phyloP scores from a whole-genome alignment of 2,329 filamentous ascomycete genomes.

The Alternaria gaisen region DNA sequence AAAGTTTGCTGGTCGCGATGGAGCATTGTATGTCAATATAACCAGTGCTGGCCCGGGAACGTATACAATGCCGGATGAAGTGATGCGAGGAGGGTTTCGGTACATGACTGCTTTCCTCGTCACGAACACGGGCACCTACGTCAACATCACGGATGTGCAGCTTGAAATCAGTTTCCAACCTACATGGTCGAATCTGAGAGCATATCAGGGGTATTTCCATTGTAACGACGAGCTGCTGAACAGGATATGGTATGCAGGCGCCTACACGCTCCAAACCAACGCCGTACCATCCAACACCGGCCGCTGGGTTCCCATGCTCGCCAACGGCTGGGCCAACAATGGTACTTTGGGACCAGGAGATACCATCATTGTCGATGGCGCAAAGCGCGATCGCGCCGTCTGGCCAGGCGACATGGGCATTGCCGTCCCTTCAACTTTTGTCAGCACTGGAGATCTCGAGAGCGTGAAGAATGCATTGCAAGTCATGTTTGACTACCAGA shows the following conservation, averaged over 20 bases:
- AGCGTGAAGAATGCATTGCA: slow-evolving; percentile 26
- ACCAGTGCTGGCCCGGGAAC: slow-evolving; percentile 43
- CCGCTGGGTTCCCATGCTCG: slow-evolving; percentile 33
- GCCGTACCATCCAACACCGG: slow-evolving; percentile 47
- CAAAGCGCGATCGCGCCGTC: slow-evolving; percentile 51
- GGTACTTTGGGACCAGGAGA: slow-evolving; percentile 43
- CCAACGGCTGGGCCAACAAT: slow-evolving; percentile 49
- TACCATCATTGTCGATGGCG: slow-evolving; percentile 51
- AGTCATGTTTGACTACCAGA: slow-evolving; percentile 33
- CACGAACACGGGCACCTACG: slow-evolving; percentile 44
- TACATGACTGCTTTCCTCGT: slow-evolving; percentile 61
- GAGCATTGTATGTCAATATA: slow-evolving; percentile 58
- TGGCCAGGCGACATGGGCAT: slow-evolving; percentile 43
- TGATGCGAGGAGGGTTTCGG: slow-evolving; percentile 62
- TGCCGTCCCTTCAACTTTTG: slow-evolving; percentile 19
- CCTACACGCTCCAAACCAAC: slow-evolving; percentile 53
- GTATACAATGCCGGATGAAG: slow-evolving; percentile 56
- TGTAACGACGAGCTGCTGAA: slow-evolving; percentile 59
- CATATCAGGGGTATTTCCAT: slow-evolving; percentile 51
- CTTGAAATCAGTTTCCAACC: slow-evolving; percentile 60
- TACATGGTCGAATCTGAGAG: slow-evolving; percentile 57
- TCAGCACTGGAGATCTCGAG: slow-evolving; percentile 22
- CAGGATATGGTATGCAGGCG: slow-evolving; percentile 65
- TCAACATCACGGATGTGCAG: slow-evolving; percentile 51
- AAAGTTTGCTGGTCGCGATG: slow-evolving; percentile 52